These are phyloP conservation scores for Magnusiomyces fungicola DNA, from an alignment of 1,139 yeast genomes.

Conservation along the genomic window DNA sequence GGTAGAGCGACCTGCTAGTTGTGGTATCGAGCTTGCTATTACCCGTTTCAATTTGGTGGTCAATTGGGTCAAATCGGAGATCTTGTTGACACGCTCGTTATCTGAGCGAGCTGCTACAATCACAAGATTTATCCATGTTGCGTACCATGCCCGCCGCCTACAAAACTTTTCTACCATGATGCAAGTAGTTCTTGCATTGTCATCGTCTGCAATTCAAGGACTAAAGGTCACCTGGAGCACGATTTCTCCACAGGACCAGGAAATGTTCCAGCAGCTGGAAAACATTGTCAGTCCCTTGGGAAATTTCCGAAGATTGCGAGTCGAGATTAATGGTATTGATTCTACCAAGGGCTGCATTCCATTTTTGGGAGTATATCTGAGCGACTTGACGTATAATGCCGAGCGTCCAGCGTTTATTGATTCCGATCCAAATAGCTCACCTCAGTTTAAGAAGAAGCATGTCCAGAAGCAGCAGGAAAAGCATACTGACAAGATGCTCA, in stretches of 20 bases:
- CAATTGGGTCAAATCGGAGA: constrained; percentile 88
- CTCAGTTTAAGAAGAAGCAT: no score
- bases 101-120: constrained; percentile 59
- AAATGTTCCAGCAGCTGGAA: constrained; percentile 38
- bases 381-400: constrained; percentile 75
- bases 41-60: constrained; percentile 79
- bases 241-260: constrained; percentile 42
- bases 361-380: constrained; percentile 75
- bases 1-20: constrained; percentile 44
- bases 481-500: constrained; percentile 38
- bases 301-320: constrained; percentile 59
- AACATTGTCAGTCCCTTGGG: constrained; percentile 51
- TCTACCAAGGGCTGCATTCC: constrained; percentile 78
- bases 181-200: constrained; percentile 79
- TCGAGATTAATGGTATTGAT: constrained; percentile 51
- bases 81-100: constrained; percentile 56
- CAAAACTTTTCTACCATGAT: constrained; percentile 84
- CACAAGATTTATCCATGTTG: constrained; percentile 77
- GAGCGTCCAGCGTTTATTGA: constrained; percentile 40
- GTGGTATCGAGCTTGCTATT: constrained; percentile 79
- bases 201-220: constrained; percentile 55
- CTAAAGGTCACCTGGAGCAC: constrained; percentile 69
- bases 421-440: no score
- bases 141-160: constrained; percentile 51
- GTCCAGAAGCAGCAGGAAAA: constrained; percentile 9